A percentile compares a stretch with the other conserved stretches of the same genome.
Evolutionary conservation across 2,329 filamentous ascomycete species (phyloP).

Genomic region (Diplodia seriata): DNA sequence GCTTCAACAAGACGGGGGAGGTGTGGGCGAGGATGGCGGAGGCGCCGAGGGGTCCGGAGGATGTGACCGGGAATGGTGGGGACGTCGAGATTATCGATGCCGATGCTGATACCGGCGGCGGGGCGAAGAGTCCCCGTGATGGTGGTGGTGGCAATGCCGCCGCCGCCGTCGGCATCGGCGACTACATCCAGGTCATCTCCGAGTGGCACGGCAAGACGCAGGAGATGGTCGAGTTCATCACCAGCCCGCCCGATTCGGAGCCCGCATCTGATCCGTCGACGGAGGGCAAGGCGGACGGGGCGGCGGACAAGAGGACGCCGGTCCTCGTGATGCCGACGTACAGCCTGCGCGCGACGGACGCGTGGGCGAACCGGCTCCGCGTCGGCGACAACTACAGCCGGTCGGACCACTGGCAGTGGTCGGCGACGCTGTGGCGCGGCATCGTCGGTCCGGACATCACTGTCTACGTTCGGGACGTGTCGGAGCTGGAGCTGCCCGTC

Average conservation of each 20-base stretch:
- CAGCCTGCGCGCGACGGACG: slow-evolving; percentile 78
- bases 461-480: slow-evolving; percentile 65
- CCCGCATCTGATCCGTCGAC: no score
- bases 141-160: background rate
- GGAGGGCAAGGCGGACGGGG: background rate
- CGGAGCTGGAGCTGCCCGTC: slow-evolving; percentile 33
- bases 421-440: slow-evolving; percentile 90
- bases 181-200: slow-evolving; percentile 72
- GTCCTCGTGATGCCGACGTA: slow-evolving; percentile 81
- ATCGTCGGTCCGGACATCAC: slow-evolving; percentile 82
- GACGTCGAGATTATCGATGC: background rate
- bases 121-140: slow-evolving; percentile 30
- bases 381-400: slow-evolving; percentile 79
- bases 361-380: slow-evolving; percentile 74
- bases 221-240: slow-evolving; percentile 70
- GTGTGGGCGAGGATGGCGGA: slow-evolving; percentile 59
- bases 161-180: slow-evolving; percentile 45
- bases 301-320: slow-evolving; percentile 55
- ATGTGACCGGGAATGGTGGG: background rate
- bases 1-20: slow-evolving; percentile 60
- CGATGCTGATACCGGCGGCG: background rate
- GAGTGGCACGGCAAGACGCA: slow-evolving; percentile 78
- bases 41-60: slow-evolving; percentile 54
- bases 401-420: slow-evolving; percentile 97
- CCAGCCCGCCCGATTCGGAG: slow-evolving; percentile 26